Evolutionary conservation across 768 basidiomycete genomes (phyloP).

Genomic region (Trametes gibbosa): DNA sequence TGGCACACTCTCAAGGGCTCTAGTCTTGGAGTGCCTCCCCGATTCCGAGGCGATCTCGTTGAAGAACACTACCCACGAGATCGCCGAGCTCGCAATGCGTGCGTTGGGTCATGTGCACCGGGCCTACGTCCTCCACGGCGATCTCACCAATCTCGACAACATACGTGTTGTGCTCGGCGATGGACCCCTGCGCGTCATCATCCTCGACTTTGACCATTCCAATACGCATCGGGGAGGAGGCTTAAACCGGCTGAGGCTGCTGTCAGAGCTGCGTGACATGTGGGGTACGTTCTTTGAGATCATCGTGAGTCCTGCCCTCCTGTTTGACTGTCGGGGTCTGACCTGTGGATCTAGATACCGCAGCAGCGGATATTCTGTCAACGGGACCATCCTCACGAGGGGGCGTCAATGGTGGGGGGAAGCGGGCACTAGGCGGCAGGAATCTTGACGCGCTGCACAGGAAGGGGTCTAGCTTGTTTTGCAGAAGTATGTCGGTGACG

Average conservation of each 20-base stretch:
- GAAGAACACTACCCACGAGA: neutral
- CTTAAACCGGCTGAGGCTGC: neutral
- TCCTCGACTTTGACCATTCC: neutral
- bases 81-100: constrained; percentile 8
- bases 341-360: too few relatives aligned
- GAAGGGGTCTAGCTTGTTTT: too few relatives aligned
- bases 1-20: neutral
- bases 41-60: neutral
- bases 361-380: too few relatives aligned
- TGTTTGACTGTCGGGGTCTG: too few relatives aligned
- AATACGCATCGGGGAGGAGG: too few relatives aligned
- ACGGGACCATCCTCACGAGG: too few relatives aligned
- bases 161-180: neutral
- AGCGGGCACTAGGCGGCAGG: too few relatives aligned
- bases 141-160: neutral
- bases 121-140: constrained; percentile 12
- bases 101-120: constrained; percentile 5
- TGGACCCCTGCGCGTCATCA: neutral
- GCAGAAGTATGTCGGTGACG: too few relatives aligned
- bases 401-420: too few relatives aligned
- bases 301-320: too few relatives aligned
- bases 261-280: neutral
- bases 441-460: too few relatives aligned
- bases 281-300: neutral
- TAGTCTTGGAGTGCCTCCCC: constrained; percentile 17